Evolutionary conservation across 2,329 filamentous ascomycete species (phyloP).

Genomic region (Colletotrichum paranaense): DNA sequence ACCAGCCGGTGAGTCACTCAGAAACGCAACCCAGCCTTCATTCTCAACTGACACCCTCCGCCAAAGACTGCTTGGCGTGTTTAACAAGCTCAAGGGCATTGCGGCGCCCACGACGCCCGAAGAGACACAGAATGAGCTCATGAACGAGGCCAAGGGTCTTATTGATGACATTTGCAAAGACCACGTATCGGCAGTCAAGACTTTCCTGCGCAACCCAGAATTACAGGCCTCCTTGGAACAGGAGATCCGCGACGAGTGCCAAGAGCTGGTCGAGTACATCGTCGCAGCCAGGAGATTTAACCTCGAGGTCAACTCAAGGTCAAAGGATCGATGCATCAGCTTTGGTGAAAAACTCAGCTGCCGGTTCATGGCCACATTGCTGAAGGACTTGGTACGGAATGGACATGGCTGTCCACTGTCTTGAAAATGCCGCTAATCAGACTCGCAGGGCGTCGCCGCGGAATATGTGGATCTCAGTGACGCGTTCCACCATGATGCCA

Average conservation of each 20-base stretch:
- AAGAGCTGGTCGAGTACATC: conserved; percentile 80
- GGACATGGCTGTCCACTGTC: not conserved
- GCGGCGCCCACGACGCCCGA: conserved; percentile 64
- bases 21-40: conserved; percentile 1
- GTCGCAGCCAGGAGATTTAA: conserved; percentile 73
- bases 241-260: conserved; percentile 82
- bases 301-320: conserved; percentile 80
- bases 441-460: conserved; percentile 75
- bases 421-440: conserved; percentile 41
- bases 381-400: conserved; percentile 74
- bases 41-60: conserved; percentile 1
- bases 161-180: conserved; percentile 86
- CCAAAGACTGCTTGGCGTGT: conserved; percentile 68
- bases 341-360: conserved; percentile 97
- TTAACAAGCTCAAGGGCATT: conserved; percentile 66
- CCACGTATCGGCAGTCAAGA: conserved; percentile 79
- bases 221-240: conserved; percentile 69
- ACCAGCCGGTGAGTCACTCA: conserved; percentile 83
- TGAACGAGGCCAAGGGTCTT: conserved; percentile 76
- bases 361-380: conserved; percentile 85
- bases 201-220: conserved; percentile 67
- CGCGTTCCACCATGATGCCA: conserved; percentile 75
- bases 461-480: conserved; percentile 93
- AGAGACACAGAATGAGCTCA: conserved; percentile 62
- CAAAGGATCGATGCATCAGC: conserved; percentile 90